Conservation (phyloP, 164 flowering plant species). For the Echeveria elegans region DNA sequence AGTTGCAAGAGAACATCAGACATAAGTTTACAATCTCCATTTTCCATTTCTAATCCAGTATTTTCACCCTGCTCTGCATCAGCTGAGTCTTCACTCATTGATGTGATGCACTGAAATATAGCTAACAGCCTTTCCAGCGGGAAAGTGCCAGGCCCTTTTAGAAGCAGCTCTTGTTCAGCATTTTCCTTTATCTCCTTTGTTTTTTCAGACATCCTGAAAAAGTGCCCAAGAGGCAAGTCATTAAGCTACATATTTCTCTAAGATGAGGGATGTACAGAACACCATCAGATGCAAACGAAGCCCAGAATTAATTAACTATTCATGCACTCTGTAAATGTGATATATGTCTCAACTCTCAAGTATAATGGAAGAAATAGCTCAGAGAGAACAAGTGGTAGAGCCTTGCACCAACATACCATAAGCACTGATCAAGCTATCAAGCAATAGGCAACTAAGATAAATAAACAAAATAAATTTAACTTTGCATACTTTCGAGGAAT, state of each 20-base stretch:
- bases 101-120: conserved; percentile 79
- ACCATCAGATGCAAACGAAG: background rate
- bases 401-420: background rate
- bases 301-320: background rate
- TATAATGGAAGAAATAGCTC: background rate
- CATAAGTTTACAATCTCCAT: conserved; percentile 39
- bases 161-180: conserved; percentile 60
- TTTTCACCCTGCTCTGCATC: conserved; percentile 37
- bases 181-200: conserved; percentile 65
- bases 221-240: background rate
- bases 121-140: conserved; percentile 89
- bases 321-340: background rate
- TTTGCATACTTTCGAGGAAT: background rate
- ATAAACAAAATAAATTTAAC: background rate
- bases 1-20: conserved; percentile 83
- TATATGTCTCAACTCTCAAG: background rate
- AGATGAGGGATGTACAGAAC: background rate
- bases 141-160: conserved; percentile 95
- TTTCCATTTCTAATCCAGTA: conserved; percentile 18
- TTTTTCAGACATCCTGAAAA: conserved; percentile 52
- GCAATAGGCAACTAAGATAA: background rate
- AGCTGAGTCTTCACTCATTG: conserved; percentile 42
- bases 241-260: background rate
- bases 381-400: background rate
- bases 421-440: background rate